Base-by-base conservation (phyloP, 1,139 yeast species). In the Suhomyces bolitotheri region DNA sequence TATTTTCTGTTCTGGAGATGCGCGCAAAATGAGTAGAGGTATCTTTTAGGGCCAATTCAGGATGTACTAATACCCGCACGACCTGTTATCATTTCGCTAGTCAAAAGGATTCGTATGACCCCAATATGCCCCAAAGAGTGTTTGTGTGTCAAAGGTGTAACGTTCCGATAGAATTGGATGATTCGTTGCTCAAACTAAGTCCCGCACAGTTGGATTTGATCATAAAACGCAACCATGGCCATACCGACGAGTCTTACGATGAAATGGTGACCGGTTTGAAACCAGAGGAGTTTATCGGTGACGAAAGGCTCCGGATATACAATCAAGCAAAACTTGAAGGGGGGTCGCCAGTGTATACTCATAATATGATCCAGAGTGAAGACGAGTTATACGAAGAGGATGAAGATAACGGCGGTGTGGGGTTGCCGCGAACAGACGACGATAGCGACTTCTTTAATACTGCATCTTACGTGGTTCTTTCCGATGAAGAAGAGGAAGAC, bases 91-190 rank as follows among this genome's bases (percentile, higher is more conserved):
- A n/a, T n/a, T n/a, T n/a, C n/a, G n/a, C n/a, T n/a, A n/a, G n/a
- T n/a, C n/a, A n/a, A n/a, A n/a, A n/a, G n/a, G n/a, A n/a, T n/a
- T n/a, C n/a, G n/a, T n/a, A n/a, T n/a, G n/a, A n/a, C 14, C 12
- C 21, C 12, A 16, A 16, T 8, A 38, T 43, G 45, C 33, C 34
- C 16, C 38, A 42, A 14, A 29, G 34, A 27, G 34, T 40, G 15
- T 52, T 53, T 25, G 37, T 50, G 23, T 70, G 75, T 45, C 68
- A 57, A 44, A 53, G 60, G 43, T 70, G 75, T 50, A 53, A 60
- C 28, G 47, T 55, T 5, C 62, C 62, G 1, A 47, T 71, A 4
- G 33, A 36, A 19, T 43, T 70, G 14, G 65, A 66, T 41, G 53
- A 53, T 1, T 53, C 70, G 5, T 46, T 71, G 7, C 43, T 49